Evolutionary conservation across 441 rosid genomes (phyloP).

Genomic region (Flueggea neowawraea): DNA sequence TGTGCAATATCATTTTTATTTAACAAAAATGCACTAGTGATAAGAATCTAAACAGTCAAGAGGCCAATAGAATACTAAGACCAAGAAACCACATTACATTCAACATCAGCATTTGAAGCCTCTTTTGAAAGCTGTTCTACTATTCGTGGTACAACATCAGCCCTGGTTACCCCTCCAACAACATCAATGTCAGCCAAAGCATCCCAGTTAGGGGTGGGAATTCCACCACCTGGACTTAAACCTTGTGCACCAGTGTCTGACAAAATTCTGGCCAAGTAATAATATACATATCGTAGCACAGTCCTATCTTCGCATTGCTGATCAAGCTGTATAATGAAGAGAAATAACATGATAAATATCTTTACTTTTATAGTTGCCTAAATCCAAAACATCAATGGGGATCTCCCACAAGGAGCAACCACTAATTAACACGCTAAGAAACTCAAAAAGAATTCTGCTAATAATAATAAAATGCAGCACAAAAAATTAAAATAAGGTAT

Average conservation of each 20-base stretch:
- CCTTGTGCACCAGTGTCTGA: slow-evolving; percentile 92
- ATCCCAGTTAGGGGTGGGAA: slow-evolving; percentile 99
- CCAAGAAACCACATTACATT: slow-evolving; percentile 50
- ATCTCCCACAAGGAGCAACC: too few species aligned
- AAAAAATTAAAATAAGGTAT: too few species aligned
- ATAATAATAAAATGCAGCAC: too few species aligned
- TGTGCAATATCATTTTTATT: too few species aligned
- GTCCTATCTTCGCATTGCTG: slow-evolving; percentile 98
- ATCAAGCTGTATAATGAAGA: slow-evolving; percentile 57
- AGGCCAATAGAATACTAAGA: neutral
- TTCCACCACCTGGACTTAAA: slow-evolving; percentile 95
- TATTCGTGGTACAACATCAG: slow-evolving; percentile 95
- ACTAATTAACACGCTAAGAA: too few species aligned
- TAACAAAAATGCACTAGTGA: neutral
- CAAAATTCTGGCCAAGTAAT: slow-evolving; percentile 96
- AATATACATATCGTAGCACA: slow-evolving; percentile 95
- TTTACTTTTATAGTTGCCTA: neutral
- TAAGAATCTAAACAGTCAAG: slow-evolving; percentile 1
- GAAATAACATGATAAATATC: slow-evolving; percentile 1
- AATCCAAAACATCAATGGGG: too few species aligned
- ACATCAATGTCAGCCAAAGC: slow-evolving; percentile 99
- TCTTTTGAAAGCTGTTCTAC: slow-evolving; percentile 75
- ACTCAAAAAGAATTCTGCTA: too few species aligned
- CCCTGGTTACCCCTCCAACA: slow-evolving; percentile 97
- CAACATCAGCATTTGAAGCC: slow-evolving; percentile 70